These are phyloP conservation scores for Fraxinus nigra DNA, from an alignment of 305 asterid genomes.

Conservation along the genomic window DNA sequence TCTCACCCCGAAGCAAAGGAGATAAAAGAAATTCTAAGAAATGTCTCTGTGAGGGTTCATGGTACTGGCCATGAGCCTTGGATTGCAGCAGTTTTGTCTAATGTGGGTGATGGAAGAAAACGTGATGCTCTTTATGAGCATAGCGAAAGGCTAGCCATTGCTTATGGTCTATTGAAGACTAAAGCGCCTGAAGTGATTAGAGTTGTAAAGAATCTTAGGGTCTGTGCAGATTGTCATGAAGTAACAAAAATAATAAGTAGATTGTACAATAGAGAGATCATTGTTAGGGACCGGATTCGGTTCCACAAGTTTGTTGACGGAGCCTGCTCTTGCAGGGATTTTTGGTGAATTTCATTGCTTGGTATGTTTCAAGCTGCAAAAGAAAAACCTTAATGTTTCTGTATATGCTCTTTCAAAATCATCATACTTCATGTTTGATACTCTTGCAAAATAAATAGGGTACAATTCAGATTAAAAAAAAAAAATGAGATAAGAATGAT, in stretches of 20 bases:
- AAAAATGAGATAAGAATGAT: neutral
- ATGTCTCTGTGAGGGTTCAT: slow-evolving; percentile 49
- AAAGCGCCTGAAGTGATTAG: slow-evolving; percentile 30
- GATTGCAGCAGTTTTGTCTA: slow-evolving; percentile 22
- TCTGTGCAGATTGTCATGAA: slow-evolving; percentile 32
- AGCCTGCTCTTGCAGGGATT: slow-evolving; percentile 31
- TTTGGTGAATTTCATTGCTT: slow-evolving; percentile 23
- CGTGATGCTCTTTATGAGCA: slow-evolving; percentile 29
- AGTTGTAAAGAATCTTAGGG: slow-evolving; percentile 29
- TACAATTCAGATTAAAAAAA: too few relatives aligned
- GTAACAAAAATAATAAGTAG: slow-evolving; percentile 32
- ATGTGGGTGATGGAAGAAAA: slow-evolving; percentile 29
- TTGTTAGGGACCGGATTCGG: slow-evolving; percentile 33
- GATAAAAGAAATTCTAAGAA: slow-evolving; percentile 14
- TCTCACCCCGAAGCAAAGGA: slow-evolving; percentile 30
- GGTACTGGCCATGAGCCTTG: slow-evolving; percentile 46
- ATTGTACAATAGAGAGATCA: slow-evolving; percentile 30
- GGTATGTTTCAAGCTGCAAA: neutral
- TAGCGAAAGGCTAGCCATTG: slow-evolving; percentile 49
- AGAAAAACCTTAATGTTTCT: neutral
- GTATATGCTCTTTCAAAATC: neutral
- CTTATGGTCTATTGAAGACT: slow-evolving; percentile 28
- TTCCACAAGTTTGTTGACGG: slow-evolving; percentile 31
- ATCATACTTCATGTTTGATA: too few relatives aligned
- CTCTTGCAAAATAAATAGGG: too few relatives aligned